A percentile compares a stretch with the other conserved stretches of the same genome.
These are phyloP conservation scores for Cinnamomum chago DNA, from an alignment of 164 flowering plant genomes.

Conservation along the genomic window DNA sequence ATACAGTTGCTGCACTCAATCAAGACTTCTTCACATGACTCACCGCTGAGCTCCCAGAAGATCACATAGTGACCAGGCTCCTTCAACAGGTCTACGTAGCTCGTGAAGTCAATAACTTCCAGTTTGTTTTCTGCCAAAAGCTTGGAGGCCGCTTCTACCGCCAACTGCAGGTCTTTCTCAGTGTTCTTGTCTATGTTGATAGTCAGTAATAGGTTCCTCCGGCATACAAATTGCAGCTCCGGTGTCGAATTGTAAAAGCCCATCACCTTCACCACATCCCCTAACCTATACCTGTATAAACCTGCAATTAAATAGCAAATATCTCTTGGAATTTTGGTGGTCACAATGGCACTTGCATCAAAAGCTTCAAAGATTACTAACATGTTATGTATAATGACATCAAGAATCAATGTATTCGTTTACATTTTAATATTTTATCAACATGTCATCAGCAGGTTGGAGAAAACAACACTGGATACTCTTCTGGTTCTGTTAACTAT, in stretches of 20 bases:
- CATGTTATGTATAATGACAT: too few species aligned
- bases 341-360: background rate
- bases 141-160: constrained; percentile 66
- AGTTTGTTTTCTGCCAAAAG: constrained; percentile 46
- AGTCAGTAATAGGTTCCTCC: constrained; percentile 69
- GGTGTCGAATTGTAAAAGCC: constrained; percentile 87
- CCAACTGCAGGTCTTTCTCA: constrained; percentile 76
- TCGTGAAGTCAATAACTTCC: constrained; percentile 75
- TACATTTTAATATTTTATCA: too few species aligned
- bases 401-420: too few species aligned
- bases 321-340: background rate
- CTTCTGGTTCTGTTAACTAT: too few species aligned
- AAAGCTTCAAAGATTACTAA: too few species aligned
- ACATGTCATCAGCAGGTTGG: too few species aligned
- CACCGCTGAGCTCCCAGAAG: constrained; percentile 75
- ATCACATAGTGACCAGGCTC: constrained; percentile 88
- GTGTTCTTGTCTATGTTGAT: constrained; percentile 97
- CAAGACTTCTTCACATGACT: constrained; percentile 44
- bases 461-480: too few species aligned
- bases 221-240: constrained; percentile 70
- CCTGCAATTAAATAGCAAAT: constrained; percentile 40
- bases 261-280: constrained; percentile 76
- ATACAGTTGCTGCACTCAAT: constrained; percentile 64
- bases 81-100: constrained; percentile 48
- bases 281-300: constrained; percentile 82